Evolutionary conservation across 352 stramenopile species (phyloP), one percentile per base, ranked within the genome.

Genomic region (Peronospora belbahrii): DNA sequence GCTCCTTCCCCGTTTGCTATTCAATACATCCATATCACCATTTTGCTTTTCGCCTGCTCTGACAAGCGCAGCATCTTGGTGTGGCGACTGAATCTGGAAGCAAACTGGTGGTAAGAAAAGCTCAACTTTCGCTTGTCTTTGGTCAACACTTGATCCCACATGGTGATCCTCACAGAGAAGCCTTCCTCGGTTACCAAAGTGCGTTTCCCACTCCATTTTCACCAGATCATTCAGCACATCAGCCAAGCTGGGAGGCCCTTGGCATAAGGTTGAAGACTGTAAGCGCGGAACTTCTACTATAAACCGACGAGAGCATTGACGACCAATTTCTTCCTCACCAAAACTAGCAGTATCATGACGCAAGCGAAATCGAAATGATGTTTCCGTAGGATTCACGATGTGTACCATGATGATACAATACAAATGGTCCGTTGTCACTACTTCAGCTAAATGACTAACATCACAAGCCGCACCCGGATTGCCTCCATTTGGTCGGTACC

Each of bases 341-440:
- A 27, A 11, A 38, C 13, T 38, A 24, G 54, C 47, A 39, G 49
- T 23, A 15, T 35, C n/a, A 8, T 38, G 36, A 6, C 44, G 57
- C 17, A 85, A 39, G 5, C 63, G 57, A 5, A 88, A 65, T 18
- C 54, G 52, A 52, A 88, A 88, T 2, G 64, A 67, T 4, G 74
- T 89, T 61, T 87, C 74, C 0, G 74, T 87, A 0, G 73, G 78
- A 50, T 89, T 89, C 19, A 65, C 52, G 1, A 89, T 42, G 15
- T 89, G 62, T 5, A 84, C 55, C 4, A 80, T 41, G 17, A 83
- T 51, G 22, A 67, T 31, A 25, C 66, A 80, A 48, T 67, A 62
- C 18, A 48, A 59, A 46, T 85, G 64, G 45, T 89, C 73, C 33
- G 71, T 73, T 32, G 58, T 73, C 19, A 36, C 14, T 18, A 25